A percentile compares a stretch with the other conserved stretches of the same genome.
These are phyloP conservation scores for Hypericum androsaemum DNA, from an alignment of 345 rosid species.

Conservation along the genomic window DNA sequence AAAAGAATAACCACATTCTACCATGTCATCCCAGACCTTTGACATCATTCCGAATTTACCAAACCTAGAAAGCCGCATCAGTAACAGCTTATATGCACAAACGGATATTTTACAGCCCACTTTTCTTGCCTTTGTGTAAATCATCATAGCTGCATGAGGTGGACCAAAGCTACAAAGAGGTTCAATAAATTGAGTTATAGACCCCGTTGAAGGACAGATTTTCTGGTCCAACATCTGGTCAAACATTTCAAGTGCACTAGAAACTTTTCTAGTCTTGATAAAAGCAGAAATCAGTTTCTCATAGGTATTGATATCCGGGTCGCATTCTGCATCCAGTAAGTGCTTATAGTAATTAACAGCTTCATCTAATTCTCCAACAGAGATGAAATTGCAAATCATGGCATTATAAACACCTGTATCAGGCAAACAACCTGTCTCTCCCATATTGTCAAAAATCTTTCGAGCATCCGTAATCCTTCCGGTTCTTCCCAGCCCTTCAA, in stretches of 20 bases:
- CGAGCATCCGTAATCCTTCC: conserved; percentile 55
- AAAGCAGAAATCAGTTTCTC: conserved; percentile 47
- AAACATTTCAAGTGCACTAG: conserved; percentile 80
- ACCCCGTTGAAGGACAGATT: conserved; percentile 55
- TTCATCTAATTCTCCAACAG: conserved; percentile 43
- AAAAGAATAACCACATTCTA: conserved; percentile 52
- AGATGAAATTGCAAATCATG: conserved; percentile 58
- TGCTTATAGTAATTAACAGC: conserved; percentile 39
- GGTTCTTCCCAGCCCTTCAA: conserved; percentile 76
- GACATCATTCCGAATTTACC: conserved; percentile 88
- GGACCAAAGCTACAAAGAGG: conserved; percentile 81
- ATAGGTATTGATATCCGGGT: conserved; percentile 55
- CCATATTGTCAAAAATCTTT: conserved; percentile 43
- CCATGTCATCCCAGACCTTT: conserved; percentile 82
- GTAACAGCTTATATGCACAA: conserved; percentile 63
- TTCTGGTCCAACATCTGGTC: conserved; percentile 65
- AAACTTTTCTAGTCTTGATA: conserved; percentile 61
- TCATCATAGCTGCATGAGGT: conserved; percentile 72
- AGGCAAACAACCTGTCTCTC: conserved; percentile 34
- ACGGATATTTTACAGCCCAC: conserved; percentile 58
- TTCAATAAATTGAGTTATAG: conserved; percentile 48
- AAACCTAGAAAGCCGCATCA: conserved; percentile 71
- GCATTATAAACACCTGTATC: conserved; percentile 59
- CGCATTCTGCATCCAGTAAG: conserved; percentile 41
- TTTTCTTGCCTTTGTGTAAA: conserved; percentile 66